Evolutionary conservation across 1,284 basidiomycete species (phyloP), one percentile per base, ranked within the genome.

Genomic region (Trametes versicolor): DNA sequence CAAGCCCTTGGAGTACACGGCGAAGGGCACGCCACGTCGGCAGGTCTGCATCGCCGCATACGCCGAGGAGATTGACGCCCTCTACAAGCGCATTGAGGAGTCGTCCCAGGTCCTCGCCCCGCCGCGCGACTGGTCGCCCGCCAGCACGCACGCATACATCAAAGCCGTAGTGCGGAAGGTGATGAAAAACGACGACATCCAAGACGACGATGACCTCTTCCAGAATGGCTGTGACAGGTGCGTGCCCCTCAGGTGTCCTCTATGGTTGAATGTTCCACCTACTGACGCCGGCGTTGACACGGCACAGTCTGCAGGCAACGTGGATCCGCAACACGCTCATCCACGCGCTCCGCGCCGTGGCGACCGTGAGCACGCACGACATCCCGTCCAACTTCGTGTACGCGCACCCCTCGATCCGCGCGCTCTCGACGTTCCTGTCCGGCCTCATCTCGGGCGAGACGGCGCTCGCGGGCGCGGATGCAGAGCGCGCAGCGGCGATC

Each of bases 221-320:
- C 73, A 74, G 53, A 65, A 74, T 34, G 79, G 80, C 19, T 76
- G 77, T 52, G 80, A 81, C 61, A 81, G 79, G 78, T 77, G 19
- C 10, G 60, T 43, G 21, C 5, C 8, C 17, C 23, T 34, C 2
- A 25, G n/a, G 4, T 12, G 2, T 8, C 12, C 15, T 32, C 29
- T 32, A 3, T 4, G 29, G 29, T 4, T 3, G 29, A 32, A 32
- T 8, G 29, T 32, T 32, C 8, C 29, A 3, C 4, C 29, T 32
- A 8, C 29, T 32, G 29, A 32, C 29, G 29, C 29, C 29, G 29
- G 8, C 29, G 8, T 32, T 32, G 29, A 32, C 3, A 32, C 29
- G 4, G 29, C 3, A 54, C 23, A 79, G 78, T 67, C 63, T 80
- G 51, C 74, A 77, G 59, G 77, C 78, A 10, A 77, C 75, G 0